A percentile compares a stretch with the other conserved stretches of the same genome.
These are phyloP conservation scores for Hemileccinum impolitum DNA, from an alignment of 768 basidiomycete genomes.

Conservation along the genomic window DNA sequence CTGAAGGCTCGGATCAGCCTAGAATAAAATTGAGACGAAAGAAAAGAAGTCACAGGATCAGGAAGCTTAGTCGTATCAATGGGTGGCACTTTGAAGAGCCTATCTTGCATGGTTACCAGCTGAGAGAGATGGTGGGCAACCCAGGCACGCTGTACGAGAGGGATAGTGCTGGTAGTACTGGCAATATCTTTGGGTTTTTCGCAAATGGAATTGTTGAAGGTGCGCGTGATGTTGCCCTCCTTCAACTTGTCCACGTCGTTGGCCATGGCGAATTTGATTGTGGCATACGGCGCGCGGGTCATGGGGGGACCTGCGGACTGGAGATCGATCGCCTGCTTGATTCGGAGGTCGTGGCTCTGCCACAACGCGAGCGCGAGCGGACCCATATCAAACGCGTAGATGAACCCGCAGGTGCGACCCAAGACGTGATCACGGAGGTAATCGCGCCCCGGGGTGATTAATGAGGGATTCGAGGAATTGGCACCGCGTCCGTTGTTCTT, in stretches of 20 bases:
- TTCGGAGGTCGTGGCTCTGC: slow-evolving; percentile 12
- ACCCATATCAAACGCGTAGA: neutral
- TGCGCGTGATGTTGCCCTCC: slow-evolving; percentile 14
- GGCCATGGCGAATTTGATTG: too few species aligned
- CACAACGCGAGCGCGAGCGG: slow-evolving; percentile 12
- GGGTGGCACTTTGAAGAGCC: slow-evolving; percentile 20
- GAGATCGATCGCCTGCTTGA: slow-evolving; percentile 7
- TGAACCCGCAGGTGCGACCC: neutral
- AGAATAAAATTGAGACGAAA: neutral
- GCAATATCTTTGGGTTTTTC: neutral
- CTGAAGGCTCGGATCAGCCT: slow-evolving; percentile 15
- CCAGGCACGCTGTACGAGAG: slow-evolving; percentile 32
- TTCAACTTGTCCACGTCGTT: slow-evolving; percentile 1
- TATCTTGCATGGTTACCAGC: slow-evolving; percentile 18
- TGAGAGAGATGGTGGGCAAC: slow-evolving; percentile 29
- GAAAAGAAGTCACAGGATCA: slow-evolving; percentile 14
- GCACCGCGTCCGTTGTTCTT: slow-evolving; percentile 3
- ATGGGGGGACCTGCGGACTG: neutral
- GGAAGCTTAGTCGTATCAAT: slow-evolving; percentile 26
- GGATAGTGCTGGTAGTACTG: slow-evolving; percentile 2
- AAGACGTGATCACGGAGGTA: too few species aligned
- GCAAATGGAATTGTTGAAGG: slow-evolving; percentile 11
- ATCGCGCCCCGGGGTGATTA: neutral
- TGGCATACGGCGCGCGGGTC: slow-evolving; percentile 6
- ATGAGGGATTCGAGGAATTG: slow-evolving; percentile 12